Base-by-base conservation (phyloP, 208 protist genomes). In the Acanthamoeba comandoni region DNA sequence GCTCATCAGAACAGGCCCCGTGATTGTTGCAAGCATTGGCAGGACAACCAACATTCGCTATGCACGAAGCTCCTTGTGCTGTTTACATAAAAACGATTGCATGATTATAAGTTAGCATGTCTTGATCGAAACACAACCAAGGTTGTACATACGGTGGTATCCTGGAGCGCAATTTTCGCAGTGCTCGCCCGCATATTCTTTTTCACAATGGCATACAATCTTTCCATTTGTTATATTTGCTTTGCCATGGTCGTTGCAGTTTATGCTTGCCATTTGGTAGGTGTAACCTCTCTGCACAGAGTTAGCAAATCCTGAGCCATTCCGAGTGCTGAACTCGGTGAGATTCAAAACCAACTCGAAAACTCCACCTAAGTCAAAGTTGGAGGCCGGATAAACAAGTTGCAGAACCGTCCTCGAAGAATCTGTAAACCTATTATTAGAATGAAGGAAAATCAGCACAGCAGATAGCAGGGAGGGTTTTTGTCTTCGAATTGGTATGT, bases 341-440 rank as follows among this genome's bases (percentile, higher is more conserved):
- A 86, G 19, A 58, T 86, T 86, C n/a, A 86, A 86, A 17, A 86
- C 77, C 77, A 86, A 43, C 77, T 86, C 77, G 39, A 86, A 86
- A 8, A n/a, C 51, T 57, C 35, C 35, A 43, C 35, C 35, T 5
- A 43, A 43, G 1, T 43, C 35, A 43, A 43, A 43, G 35, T 43
- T 43, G 35, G 35, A 5, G 35, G 35, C 35, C 35, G 35, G 2
- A 43, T 43, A 43, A 43, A 43, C 35, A 43, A 43, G 35, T 5
- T 43, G 35, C 35, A 43, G 35, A 43, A 43, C 35, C 5, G 35
- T 43, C 35, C 35, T 43, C 5, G 35, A 43, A 43, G 35, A 43
- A 5, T 43, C 35, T 43, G 35, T 43, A 43, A 43, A 43, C 35
- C 35, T 43, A 43, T 43, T 43, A 43, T 43, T 43, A 43, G 5